phyloP scores from a whole-genome alignment of 805 yeast genomes.

The Metahyphopichia silvanorum region DNA sequence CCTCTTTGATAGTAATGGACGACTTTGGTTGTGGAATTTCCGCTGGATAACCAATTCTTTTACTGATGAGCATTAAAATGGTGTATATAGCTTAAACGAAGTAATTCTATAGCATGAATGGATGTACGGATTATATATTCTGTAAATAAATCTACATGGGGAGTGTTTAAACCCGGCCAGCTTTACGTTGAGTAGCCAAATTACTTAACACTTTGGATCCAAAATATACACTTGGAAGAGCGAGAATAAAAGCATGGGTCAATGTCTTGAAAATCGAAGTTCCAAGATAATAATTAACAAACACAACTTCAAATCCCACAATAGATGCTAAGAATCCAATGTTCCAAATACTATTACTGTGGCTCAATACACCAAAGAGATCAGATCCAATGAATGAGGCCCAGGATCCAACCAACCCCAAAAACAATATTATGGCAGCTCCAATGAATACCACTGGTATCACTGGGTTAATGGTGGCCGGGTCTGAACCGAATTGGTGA shows the following conservation, averaged over 20 bases:
- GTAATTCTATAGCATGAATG: background rate
- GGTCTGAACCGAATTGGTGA: conserved; percentile 58
- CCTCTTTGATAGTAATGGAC: conserved; percentile 52
- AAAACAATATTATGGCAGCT: conserved; percentile 38
- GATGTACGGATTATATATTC: no score
- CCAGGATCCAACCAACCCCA: conserved; percentile 47
- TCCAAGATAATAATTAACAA: conserved; percentile 56
- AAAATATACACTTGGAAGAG: conserved; percentile 51
- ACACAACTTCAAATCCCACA: conserved; percentile 49
- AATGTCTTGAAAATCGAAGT: conserved; percentile 61
- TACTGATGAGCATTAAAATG: conserved; percentile 22
- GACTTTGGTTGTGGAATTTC: no score
- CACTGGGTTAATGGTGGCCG: conserved; percentile 47
- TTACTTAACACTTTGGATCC: conserved; percentile 67
- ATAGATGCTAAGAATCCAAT: conserved; percentile 48
- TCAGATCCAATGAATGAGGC: conserved; percentile 20
- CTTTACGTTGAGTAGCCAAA: conserved; percentile 29
- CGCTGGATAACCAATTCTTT: conserved; percentile 53
- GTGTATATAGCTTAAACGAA: conserved; percentile 1
- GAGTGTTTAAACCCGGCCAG: conserved; percentile 19
- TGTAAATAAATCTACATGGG: background rate
- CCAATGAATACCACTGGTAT: conserved; percentile 52
- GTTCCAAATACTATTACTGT: conserved; percentile 32
- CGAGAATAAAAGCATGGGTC: conserved; percentile 43
- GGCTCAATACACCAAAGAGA: conserved; percentile 32